Evolutionary conservation across 768 basidiomycete species (phyloP).

Genomic region (Naganishia antarctica): DNA sequence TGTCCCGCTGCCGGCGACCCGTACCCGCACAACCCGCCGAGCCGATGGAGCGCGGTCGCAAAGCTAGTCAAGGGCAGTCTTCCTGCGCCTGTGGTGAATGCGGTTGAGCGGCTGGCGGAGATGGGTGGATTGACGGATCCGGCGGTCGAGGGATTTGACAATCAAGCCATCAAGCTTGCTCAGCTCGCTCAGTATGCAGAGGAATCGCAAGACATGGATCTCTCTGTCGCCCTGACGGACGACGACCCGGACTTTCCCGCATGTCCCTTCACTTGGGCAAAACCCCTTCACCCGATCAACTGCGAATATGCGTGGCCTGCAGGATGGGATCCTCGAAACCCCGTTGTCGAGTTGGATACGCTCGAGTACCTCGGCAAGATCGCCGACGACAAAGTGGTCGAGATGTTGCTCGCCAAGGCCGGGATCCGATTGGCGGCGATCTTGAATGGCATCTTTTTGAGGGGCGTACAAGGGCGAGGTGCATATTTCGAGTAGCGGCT

Average conservation of each 20-base stretch:
- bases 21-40: constrained; percentile 36
- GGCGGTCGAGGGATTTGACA: constrained; percentile 1
- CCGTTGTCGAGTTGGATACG: constrained; percentile 70
- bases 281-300: constrained; percentile 68
- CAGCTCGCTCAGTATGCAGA: neutral
- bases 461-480: constrained; percentile 23
- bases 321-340: constrained; percentile 56
- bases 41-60: neutral
- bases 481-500: too few relatives aligned
- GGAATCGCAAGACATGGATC: too few relatives aligned
- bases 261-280: constrained; percentile 76
- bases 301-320: constrained; percentile 77
- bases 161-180: neutral
- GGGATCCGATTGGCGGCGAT: constrained; percentile 78
- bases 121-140: too few relatives aligned
- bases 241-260: constrained; percentile 47
- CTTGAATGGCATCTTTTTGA: constrained; percentile 66
- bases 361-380: constrained; percentile 71
- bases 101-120: neutral
- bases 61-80: neutral
- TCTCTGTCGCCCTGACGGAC: neutral
- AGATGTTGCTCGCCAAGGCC: constrained; percentile 74
- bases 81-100: neutral
- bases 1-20: constrained; percentile 56
- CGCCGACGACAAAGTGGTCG: constrained; percentile 63